Base-by-base conservation (phyloP, 306 rosid genomes). In the Elaeagnus macrophylla region DNA sequence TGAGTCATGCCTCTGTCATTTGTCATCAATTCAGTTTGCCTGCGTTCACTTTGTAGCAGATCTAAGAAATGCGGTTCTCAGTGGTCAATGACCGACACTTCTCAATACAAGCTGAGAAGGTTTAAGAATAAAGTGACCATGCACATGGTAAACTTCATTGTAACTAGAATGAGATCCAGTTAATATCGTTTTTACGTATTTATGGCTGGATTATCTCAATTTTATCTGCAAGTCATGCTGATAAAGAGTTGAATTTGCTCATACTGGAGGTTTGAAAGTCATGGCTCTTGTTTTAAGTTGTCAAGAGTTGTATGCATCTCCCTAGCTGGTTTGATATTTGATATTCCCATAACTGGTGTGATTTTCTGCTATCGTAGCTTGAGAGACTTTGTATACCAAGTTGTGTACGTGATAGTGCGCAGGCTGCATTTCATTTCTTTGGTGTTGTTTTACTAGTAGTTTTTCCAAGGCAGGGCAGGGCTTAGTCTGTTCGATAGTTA, bases 21-120 rank as follows among this genome's bases (percentile, higher is more conserved):
- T 45, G 11, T 45, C 12, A 41, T 41, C 12, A 7, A 44, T 54
- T 51, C 7, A 12, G 19, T 10, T 43, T 25, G 32, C 15, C 45
- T 18, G 20, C 8, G 36, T 15, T 19, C 54, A 14, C 18, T 53
- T 47, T 41, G 56, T 41, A 50, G 41, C 81, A 86, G 96, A 86
- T 73, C 85, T 91, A 67, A 74, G 52, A 62, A 81, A 77, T 53
- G 89, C 96, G 7, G 65, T 84, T 61, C 65, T 53, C 65, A 80
- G 80, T 71, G 95, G 96, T 11, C 80, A 82, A 65, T 74, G 86
- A 76, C 90, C 80, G 72, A 81, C 84, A 62, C 93, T 83, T 74
- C 83, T 84, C 5, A 53, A 68, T 57, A 37, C 88, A 56, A 82
- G 70, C 65, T 80, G 84, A 91, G 71, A 59, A 14, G 41, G 47